Evolutionary conservation across 345 rosid genomes (phyloP).

Genomic region (Abelmoschus esculentus): DNA sequence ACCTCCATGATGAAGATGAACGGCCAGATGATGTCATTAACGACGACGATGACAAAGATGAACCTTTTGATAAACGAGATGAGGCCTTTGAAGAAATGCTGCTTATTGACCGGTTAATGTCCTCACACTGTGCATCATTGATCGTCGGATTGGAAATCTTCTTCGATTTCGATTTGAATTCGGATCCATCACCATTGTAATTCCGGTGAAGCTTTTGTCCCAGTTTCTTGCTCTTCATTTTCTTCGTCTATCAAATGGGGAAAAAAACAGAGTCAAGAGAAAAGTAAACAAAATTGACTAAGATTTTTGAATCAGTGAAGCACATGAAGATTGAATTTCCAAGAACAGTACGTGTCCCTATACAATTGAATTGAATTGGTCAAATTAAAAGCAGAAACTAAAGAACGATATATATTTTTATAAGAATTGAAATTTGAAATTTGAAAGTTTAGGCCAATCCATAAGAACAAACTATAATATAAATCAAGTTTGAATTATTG

Average conservation of each 20-base stretch:
- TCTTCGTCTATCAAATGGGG: not conserved
- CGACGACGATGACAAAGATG: not conserved
- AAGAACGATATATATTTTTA: no score
- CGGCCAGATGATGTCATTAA: not conserved
- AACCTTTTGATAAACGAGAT: not conserved
- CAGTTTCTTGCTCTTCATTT: not conserved
- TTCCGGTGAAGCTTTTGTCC: not conserved
- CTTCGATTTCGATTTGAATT: not conserved
- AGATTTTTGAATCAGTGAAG: no score
- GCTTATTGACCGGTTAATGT: not conserved
- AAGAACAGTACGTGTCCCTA: not conserved
- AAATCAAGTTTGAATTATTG: not conserved
- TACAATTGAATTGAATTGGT: not conserved
- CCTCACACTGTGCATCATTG: not conserved
- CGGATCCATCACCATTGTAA: not conserved
- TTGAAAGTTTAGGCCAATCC: no score
- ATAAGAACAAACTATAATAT: no score
- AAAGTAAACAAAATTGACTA: no score
- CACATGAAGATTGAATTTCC: not conserved
- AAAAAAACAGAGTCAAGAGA: not conserved
- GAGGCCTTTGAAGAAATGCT: not conserved
- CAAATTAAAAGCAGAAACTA: not conserved
- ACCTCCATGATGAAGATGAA: slow-evolving; percentile 1
- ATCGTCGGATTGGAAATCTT: not conserved
- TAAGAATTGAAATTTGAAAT: no score